Evolutionary conservation across 1,284 basidiomycete genomes (phyloP), one percentile per base, ranked within the genome.

Genomic region (Fereydounia khargensis): DNA sequence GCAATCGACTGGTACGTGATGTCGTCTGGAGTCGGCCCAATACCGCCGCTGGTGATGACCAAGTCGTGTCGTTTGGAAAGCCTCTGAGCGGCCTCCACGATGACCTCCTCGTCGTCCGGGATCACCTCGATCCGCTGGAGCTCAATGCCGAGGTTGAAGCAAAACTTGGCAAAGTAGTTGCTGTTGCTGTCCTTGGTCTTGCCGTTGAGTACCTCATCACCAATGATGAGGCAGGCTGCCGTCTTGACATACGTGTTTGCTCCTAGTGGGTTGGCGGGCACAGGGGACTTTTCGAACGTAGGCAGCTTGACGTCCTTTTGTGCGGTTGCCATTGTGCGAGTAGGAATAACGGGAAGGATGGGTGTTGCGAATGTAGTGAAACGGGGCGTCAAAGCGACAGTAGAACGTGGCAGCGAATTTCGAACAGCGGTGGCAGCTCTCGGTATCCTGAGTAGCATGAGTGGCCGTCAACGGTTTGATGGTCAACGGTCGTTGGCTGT

Each of bases 1-100:
- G 86, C 90, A 18, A 96, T 84, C 1, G 87, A 87, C 7, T 83
- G 80, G 70, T 95, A 95, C 2, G 90, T 94, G 68, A 94, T 94
- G 68, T 77, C 68, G 43, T 72, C 71, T 3, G 66, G 70, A 1
- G 70, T 73, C 8, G 69, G 72, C 0, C 70, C 72, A 31, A 70
- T 69, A 1, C 68, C 63, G n/a, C 67, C 70, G n/a, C 34, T 39
- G 10, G 49, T 50, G 6, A 72, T 46, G 6, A 68, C 65, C 11
- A 64, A 56, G 28, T 67, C 69, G 24, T 53, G 27, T 16, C 42
- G 35, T 0, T 0, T 0, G n/a, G 87, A 85, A 81, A 97, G 84
- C 5, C 90, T 81, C 40, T 83, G 79, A 24, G 88, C 89, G 1
- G 91, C 89, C 71, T 94, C 89, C 48, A 89, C 80, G 56, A 95